Evolutionary conservation across 768 basidiomycete genomes (phyloP).

Genomic region (Dacryopinax primogenitus): DNA sequence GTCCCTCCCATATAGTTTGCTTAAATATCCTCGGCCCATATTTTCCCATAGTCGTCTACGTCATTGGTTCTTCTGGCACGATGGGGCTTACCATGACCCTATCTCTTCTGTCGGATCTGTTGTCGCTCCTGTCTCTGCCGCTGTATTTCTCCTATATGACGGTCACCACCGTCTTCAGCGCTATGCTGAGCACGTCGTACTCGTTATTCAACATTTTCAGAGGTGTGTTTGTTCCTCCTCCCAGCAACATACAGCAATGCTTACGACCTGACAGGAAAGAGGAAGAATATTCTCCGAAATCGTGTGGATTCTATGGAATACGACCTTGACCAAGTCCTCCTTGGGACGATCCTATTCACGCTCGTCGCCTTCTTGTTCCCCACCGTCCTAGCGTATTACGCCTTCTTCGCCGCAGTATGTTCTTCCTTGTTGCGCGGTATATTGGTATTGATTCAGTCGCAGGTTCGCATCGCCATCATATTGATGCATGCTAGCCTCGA

Average conservation of each 20-base stretch:
- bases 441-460: background rate
- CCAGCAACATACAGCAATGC: background rate
- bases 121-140: conserved; percentile 57
- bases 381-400: conserved; percentile 76
- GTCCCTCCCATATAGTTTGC: conserved; percentile 18
- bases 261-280: conserved; percentile 48
- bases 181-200: conserved; percentile 42
- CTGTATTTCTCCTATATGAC: conserved; percentile 56
- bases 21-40: conserved; percentile 25
- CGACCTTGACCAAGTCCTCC: conserved; percentile 84
- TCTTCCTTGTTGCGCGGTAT: background rate
- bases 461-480: conserved; percentile 47
- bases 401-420: conserved; percentile 51
- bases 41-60: conserved; percentile 13
- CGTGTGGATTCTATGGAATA: conserved; percentile 87
- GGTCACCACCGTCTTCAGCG: conserved; percentile 47
- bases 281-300: conserved; percentile 72
- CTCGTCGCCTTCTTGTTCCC: conserved; percentile 69
- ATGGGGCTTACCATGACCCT: conserved; percentile 44
- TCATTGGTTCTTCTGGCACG: conserved; percentile 23
- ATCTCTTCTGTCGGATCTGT: conserved; percentile 51
- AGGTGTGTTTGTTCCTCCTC: conserved; percentile 37
- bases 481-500: conserved; percentile 49
- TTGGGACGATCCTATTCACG: conserved; percentile 83
- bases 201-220: conserved; percentile 84